Conservation (phyloP, 139 green algal genomes). For the Diplosphaera chodatii region DNA sequence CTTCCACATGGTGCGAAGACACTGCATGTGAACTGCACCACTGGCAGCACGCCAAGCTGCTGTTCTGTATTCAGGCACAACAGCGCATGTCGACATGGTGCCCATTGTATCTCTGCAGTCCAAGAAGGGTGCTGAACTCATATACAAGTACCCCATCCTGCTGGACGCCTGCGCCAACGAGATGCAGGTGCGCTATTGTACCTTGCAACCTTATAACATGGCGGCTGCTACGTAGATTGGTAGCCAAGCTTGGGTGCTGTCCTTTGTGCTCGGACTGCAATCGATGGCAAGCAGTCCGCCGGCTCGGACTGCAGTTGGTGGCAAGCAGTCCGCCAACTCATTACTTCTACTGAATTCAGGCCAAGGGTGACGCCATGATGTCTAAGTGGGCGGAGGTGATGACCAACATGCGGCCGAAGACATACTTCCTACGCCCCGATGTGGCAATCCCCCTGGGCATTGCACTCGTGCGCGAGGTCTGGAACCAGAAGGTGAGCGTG, state of each 20-base stretch:
- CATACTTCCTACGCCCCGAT: slow-evolving; percentile 85
- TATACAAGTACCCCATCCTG: slow-evolving; percentile 62
- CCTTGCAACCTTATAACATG: no score
- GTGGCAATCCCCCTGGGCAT: slow-evolving; percentile 70
- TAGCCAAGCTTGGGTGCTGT: no score
- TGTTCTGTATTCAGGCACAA: not conserved
- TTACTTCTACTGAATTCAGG: not conserved
- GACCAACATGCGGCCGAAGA: slow-evolving; percentile 89
- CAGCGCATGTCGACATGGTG: not conserved
- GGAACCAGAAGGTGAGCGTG: slow-evolving; percentile 70
- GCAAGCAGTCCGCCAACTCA: not conserved
- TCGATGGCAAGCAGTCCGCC: no score
- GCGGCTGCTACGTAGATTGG: no score
- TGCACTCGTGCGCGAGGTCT: slow-evolving; percentile 75
- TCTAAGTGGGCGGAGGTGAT: slow-evolving; percentile 81
- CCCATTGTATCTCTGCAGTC: slow-evolving; percentile 29
- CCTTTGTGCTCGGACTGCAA: no score
- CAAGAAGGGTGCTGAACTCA: slow-evolving; percentile 35
- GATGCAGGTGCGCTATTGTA: slow-evolving; percentile 49
- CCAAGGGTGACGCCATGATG: slow-evolving; percentile 76
- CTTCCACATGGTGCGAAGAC: slow-evolving; percentile 55
- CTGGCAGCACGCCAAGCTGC: not conserved
- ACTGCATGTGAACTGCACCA: not conserved
- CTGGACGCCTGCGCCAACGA: slow-evolving; percentile 82
- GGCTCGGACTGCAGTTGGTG: slow-evolving; percentile 7